A percentile compares a stretch with the other conserved stretches of the same genome.
Conservation (phyloP, 148 eudicot species). For the Rhododendron molle region DNA sequence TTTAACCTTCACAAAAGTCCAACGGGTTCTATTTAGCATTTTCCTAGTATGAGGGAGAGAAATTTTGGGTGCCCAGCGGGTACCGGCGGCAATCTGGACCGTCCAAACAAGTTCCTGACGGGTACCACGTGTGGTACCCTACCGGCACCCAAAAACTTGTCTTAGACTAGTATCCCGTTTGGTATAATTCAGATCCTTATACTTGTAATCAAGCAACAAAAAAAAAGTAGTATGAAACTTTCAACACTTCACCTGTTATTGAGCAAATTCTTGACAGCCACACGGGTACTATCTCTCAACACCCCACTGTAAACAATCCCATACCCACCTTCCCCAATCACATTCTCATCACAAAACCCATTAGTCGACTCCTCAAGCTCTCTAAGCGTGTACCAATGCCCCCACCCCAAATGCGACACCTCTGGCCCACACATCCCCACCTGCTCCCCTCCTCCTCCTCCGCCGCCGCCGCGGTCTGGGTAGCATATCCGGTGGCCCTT, state of each 20-base stretch:
- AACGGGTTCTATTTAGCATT: background rate
- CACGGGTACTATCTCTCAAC: conserved; percentile 33
- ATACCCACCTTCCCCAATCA: conserved; percentile 97
- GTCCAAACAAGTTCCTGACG: no score
- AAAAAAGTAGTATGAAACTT: background rate
- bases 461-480: conserved; percentile 26
- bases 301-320: conserved; percentile 78
- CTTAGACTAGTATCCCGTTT: background rate
- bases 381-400: conserved; percentile 82
- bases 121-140: no score
- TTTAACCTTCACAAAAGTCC: background rate
- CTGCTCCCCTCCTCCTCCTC: conserved; percentile 32
- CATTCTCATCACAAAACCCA: conserved; percentile 71
- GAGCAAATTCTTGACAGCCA: conserved; percentile 89
- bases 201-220: background rate
- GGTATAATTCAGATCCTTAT: background rate
- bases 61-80: no score
- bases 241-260: conserved; percentile 56
- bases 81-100: no score
- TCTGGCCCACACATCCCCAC: conserved; percentile 36
- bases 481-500: conserved; percentile 51
- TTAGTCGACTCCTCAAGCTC: conserved; percentile 72
- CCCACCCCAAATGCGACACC: conserved; percentile 91
- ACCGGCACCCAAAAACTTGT: no score
- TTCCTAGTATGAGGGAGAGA: no score